phyloP scores from a whole-genome alignment of 2,329 filamentous ascomycete species.

The Sclerotinia minor region DNA sequence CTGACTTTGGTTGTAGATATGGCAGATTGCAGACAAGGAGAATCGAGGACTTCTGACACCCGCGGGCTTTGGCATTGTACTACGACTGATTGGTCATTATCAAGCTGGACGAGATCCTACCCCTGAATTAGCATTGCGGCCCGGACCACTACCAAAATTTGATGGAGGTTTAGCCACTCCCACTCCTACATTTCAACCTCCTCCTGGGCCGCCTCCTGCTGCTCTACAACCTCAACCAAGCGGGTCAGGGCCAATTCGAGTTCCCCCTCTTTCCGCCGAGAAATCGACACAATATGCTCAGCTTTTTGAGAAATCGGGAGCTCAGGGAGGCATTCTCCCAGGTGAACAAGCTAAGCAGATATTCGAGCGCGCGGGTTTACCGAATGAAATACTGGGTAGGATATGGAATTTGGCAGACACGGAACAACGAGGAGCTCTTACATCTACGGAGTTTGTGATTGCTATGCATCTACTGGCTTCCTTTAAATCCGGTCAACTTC shows the following conservation, averaged over 20 bases:
- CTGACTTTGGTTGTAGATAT: constrained; percentile 64
- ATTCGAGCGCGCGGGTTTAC: constrained; percentile 87
- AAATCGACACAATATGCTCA: constrained; percentile 85
- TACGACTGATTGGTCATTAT: constrained; percentile 93
- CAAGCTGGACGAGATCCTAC: constrained; percentile 84
- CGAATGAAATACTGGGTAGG: constrained; percentile 86
- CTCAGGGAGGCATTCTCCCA: constrained; percentile 74
- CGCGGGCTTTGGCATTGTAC: constrained; percentile 86
- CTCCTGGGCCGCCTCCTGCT: constrained; percentile 46
- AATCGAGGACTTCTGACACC: constrained; percentile 93
- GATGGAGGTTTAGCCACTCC: constrained; percentile 61
- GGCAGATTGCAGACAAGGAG: constrained; percentile 97
- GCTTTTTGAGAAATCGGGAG: constrained; percentile 87
- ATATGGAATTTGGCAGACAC: constrained; percentile 97
- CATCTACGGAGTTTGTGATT: constrained; percentile 91
- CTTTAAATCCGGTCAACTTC: constrained; percentile 79
- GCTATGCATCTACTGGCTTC: constrained; percentile 97
- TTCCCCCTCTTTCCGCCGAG: constrained; percentile 83
- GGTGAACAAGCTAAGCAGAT: constrained; percentile 89
- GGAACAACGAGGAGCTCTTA: constrained; percentile 84
- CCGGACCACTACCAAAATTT: constrained; percentile 88
- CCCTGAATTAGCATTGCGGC: constrained; percentile 77
- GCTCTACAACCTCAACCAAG: constrained; percentile 57
- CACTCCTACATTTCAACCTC: constrained; percentile 52
- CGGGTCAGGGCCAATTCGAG: constrained; percentile 71